Conservation (phyloP, 83 land plant species). For the Picea abies region DNA sequence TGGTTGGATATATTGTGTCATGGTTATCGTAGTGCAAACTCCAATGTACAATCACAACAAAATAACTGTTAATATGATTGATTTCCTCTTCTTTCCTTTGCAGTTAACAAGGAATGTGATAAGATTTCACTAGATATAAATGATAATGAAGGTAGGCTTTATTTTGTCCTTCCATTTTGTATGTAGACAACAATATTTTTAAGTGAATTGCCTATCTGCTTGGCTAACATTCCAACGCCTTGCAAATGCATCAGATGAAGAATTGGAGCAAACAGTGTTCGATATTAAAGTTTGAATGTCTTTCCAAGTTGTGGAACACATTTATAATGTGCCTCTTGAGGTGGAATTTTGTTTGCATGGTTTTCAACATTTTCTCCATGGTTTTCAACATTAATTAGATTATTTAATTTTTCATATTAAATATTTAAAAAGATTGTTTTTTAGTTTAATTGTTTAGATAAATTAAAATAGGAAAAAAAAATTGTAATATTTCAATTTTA, state of each 20-base stretch:
- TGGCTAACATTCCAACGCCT: too few species aligned
- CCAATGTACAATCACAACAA: background rate
- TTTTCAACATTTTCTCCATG: background rate
- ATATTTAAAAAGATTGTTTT: too few species aligned
- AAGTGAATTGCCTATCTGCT: too few species aligned
- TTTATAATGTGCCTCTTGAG: background rate
- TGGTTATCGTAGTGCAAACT: background rate
- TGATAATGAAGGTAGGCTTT: constrained; percentile 28
- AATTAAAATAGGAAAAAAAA: too few species aligned
- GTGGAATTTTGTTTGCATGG: too few species aligned
- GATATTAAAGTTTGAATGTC: constrained; percentile 38
- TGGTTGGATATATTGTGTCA: too few species aligned
- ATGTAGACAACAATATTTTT: background rate
- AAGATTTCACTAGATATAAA: constrained; percentile 46
- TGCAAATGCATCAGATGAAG: too few species aligned
- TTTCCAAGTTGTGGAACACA: background rate
- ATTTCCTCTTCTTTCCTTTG: background rate
- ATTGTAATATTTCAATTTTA: too few species aligned
- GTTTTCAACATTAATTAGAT: too few species aligned
- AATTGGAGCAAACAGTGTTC: background rate
- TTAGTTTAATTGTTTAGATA: too few species aligned
- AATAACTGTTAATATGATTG: background rate
- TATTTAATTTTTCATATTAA: too few species aligned
- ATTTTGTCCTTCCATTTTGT: too few species aligned
- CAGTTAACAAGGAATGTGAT: constrained; percentile 65